Evolutionary conservation across 2,329 filamentous ascomycete genomes (phyloP).

Genomic region (Aspergillus ibericus): DNA sequence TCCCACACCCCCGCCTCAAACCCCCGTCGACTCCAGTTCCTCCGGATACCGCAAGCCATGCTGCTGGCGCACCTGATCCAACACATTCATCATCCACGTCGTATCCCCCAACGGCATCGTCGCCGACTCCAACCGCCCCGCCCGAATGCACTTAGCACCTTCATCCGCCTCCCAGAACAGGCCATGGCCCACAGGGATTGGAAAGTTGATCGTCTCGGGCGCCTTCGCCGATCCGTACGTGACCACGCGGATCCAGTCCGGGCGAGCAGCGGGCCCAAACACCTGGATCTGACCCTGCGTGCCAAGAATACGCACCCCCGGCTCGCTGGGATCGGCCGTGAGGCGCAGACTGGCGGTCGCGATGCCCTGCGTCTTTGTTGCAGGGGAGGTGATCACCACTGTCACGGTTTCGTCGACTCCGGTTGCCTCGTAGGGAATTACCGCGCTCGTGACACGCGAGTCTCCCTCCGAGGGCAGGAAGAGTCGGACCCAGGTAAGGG

Average conservation of each 20-base stretch:
- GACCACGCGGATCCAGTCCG: background rate
- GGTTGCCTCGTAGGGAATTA: constrained; percentile 36
- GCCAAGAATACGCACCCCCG: background rate
- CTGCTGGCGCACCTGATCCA: constrained; percentile 63
- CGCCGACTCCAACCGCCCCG: constrained; percentile 69
- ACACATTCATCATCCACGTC: constrained; percentile 71
- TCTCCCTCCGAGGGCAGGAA: constrained; percentile 12
- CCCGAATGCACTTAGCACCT: constrained; percentile 65
- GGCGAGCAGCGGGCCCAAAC: background rate
- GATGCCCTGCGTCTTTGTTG: background rate
- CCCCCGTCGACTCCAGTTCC: constrained; percentile 18
- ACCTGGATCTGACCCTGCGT: constrained; percentile 6
- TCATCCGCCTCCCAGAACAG: constrained; percentile 82
- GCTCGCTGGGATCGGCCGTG: background rate
- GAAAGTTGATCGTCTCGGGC: background rate
- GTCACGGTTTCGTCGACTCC: constrained; percentile 66
- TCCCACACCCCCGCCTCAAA: background rate
- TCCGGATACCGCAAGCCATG: constrained; percentile 57
- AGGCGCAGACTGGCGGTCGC: constrained; percentile 1
- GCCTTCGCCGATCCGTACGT: background rate
- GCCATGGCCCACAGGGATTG: constrained; percentile 50
- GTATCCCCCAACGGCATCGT: constrained; percentile 68
- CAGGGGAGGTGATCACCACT: constrained; percentile 69
- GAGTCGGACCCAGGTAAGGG: constrained; percentile 69
- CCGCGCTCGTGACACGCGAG: constrained; percentile 38